Evolutionary conservation across 192 early-diverging fungal genomes (phyloP).

Genomic region (Polychytrium aggregatum): DNA sequence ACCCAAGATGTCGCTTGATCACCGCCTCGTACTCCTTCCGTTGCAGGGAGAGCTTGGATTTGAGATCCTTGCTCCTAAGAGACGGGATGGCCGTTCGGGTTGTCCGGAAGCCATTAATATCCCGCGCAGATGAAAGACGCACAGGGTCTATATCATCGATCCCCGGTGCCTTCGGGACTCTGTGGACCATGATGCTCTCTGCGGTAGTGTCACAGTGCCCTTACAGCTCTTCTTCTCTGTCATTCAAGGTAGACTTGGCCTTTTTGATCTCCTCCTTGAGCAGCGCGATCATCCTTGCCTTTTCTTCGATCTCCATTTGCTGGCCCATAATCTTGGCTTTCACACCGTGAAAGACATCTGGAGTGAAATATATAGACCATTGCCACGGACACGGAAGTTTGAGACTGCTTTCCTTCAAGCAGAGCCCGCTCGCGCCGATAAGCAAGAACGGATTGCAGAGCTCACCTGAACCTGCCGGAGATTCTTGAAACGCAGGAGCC

Average conservation of each 20-base stretch:
- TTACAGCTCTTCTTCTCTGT: conserved; percentile 27
- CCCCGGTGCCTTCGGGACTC: too few relatives aligned
- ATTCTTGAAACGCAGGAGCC: not conserved
- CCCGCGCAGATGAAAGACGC: too few relatives aligned
- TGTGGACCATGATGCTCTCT: too few relatives aligned
- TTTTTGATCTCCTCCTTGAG: conserved; percentile 31
- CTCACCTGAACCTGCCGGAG: not conserved
- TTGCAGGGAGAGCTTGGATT: conserved; percentile 43
- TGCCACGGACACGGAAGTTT: not conserved
- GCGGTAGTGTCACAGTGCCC: too few relatives aligned
- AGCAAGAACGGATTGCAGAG: not conserved
- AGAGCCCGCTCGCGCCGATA: not conserved
- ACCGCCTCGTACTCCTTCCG: conserved; percentile 49
- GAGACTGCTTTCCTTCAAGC: not conserved
- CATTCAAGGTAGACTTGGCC: conserved; percentile 19
- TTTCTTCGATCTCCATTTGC: conserved; percentile 41
- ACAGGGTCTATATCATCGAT: too few relatives aligned
- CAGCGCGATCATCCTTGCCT: conserved; percentile 19
- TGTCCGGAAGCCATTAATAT: too few relatives aligned
- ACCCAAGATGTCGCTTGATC: conserved; percentile 43
- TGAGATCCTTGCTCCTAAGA: conserved; percentile 36
- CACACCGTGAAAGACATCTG: conserved; percentile 41
- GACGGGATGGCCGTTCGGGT: too few relatives aligned
- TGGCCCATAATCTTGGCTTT: conserved; percentile 42
- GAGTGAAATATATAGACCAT: not conserved